A percentile compares a stretch with the other conserved stretches of the same genome.
Evolutionary conservation across 768 basidiomycete genomes (phyloP).

Genomic region (Naematelia aurantialba): DNA sequence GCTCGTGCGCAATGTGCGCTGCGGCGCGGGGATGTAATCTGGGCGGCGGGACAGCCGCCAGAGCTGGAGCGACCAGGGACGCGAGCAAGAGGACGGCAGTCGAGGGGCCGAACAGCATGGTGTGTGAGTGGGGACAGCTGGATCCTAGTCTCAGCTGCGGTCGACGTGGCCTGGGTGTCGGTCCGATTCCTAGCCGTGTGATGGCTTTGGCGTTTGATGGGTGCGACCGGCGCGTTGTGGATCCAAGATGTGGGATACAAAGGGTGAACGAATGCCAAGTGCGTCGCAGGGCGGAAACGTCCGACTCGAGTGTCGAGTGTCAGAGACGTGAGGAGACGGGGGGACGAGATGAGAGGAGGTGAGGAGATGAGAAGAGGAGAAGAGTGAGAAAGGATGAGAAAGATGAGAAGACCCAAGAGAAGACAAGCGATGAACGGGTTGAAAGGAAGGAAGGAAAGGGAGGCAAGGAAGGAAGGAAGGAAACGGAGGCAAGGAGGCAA

Average conservation of each 20-base stretch:
- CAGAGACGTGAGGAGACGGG: not conserved
- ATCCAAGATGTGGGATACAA: not conserved
- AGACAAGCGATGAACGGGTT: not conserved
- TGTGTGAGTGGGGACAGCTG: too few species aligned
- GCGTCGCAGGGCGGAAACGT: not conserved
- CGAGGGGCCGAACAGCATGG: too few species aligned
- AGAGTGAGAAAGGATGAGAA: not conserved
- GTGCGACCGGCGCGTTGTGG: not conserved
- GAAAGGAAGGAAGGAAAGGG: too few species aligned
- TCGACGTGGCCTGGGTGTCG: too few species aligned
- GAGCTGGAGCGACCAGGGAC: too few species aligned
- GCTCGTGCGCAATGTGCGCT: too few species aligned
- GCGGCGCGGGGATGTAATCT: too few species aligned
- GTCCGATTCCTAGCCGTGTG: not conserved
- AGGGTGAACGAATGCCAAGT: not conserved
- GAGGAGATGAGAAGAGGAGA: not conserved
- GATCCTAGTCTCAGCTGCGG: too few species aligned
- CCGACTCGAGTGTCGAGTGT: not conserved
- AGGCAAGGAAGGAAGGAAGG: too few species aligned
- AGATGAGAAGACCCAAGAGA: not conserved
- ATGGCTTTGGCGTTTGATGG: constrained; percentile 1
- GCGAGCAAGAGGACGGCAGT: too few species aligned
- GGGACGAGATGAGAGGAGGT: not conserved
- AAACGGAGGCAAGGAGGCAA: too few species aligned
- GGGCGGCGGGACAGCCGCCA: too few species aligned